Evolutionary conservation across 2,329 filamentous ascomycete genomes (phyloP).

Genomic region (Grosmannia clavigera): DNA sequence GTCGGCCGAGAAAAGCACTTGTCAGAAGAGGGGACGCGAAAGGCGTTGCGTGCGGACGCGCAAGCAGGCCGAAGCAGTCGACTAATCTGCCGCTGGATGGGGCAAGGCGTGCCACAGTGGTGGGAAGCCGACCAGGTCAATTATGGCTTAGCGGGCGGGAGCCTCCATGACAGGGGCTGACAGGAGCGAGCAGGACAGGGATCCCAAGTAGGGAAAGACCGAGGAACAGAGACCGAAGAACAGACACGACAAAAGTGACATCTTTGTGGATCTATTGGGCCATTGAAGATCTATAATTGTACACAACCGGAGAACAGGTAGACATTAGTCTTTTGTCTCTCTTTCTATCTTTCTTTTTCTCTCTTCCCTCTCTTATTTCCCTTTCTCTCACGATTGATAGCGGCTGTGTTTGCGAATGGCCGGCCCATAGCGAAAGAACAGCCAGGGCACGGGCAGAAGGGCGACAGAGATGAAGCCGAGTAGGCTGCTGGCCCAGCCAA

Average conservation of each 20-base stretch:
- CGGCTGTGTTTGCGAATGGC: slow-evolving; percentile 25
- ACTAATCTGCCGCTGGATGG: background rate
- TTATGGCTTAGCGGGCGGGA: background rate
- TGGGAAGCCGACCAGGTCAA: background rate
- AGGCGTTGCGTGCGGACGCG: background rate
- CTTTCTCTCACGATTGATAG: slow-evolving; percentile 14
- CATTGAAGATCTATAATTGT: background rate
- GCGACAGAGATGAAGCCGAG: slow-evolving; percentile 33
- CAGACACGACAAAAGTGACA: background rate
- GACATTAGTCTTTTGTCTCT: too few relatives aligned
- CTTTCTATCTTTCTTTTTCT: too few relatives aligned
- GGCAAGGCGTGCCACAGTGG: background rate
- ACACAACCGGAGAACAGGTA: background rate
- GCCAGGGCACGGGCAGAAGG: slow-evolving; percentile 39
- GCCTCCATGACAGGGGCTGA: background rate
- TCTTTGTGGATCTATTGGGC: background rate
- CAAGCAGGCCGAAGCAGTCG: background rate
- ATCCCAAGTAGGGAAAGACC: background rate
- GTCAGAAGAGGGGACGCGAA: background rate
- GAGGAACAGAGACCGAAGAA: background rate
- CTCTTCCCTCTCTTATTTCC: too few relatives aligned
- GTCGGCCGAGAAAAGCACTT: background rate
- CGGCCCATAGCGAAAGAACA: slow-evolving; percentile 37
- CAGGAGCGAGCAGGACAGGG: background rate
- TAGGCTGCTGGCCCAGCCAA: slow-evolving; percentile 34